Conservation (phyloP, 345 rosid species). For the Citrus glauca region DNA sequence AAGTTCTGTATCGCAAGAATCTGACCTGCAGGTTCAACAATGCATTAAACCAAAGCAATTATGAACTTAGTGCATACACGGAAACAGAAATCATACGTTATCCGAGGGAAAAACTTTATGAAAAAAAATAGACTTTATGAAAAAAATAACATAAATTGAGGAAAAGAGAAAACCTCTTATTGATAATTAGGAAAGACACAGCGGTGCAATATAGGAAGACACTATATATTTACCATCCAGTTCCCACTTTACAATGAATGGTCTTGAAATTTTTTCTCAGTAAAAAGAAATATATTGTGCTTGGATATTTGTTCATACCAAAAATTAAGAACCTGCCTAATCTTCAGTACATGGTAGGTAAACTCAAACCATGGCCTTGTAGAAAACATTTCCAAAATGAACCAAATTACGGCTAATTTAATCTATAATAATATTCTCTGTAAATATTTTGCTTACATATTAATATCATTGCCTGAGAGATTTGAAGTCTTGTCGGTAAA, state of each 20-base stretch:
- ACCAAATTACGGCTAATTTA: background rate
- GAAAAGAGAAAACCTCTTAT: background rate
- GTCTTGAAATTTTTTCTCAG: background rate
- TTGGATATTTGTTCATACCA: background rate
- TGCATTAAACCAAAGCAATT: slow-evolving; percentile 6
- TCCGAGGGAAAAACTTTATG: background rate
- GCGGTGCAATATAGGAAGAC: background rate
- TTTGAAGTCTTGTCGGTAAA: background rate
- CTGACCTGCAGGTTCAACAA: slow-evolving; percentile 62
- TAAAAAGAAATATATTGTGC: background rate
- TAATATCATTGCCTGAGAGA: background rate
- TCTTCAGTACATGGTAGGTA: background rate
- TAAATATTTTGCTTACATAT: background rate
- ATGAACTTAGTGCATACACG: background rate
- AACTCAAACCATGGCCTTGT: background rate
- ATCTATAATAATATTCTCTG: background rate
- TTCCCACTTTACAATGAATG: background rate
- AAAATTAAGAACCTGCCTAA: background rate
- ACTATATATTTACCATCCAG: background rate
- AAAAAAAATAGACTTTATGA: background rate
- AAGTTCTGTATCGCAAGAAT: slow-evolving; percentile 45
- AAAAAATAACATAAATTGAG: background rate
- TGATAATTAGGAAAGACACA: background rate
- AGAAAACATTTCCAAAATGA: background rate
- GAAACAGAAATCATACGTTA: background rate